phyloP scores from a whole-genome alignment of 352 stramenopile species.

The Thraustotheca clavata region DNA sequence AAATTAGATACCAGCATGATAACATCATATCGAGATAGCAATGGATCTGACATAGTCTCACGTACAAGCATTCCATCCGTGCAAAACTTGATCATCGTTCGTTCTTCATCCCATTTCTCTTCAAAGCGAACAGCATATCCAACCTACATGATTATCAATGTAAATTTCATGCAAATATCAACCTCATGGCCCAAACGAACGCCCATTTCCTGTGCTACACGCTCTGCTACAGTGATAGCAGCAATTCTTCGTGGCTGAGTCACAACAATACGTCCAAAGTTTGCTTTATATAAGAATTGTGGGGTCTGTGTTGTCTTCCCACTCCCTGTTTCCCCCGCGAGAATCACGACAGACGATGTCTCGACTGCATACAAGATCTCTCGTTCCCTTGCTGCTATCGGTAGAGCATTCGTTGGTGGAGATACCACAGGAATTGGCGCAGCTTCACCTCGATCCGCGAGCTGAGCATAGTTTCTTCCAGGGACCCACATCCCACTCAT shows the following conservation, averaged over 20 bases:
- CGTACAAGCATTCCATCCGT: constrained; percentile 98
- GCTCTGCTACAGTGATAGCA: constrained; percentile 95
- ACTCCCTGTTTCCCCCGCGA: constrained; percentile 46
- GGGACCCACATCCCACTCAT: constrained; percentile 17
- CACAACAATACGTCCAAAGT: constrained; percentile 65
- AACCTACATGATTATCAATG: constrained; percentile 28
- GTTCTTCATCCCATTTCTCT: constrained; percentile 76
- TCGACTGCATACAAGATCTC: constrained; percentile 20
- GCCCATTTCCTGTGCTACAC: constrained; percentile 96
- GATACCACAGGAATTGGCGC: constrained; percentile 7
- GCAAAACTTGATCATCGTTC: constrained; percentile 98
- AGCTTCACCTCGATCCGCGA: constrained; percentile 16
- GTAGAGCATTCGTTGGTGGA: background rate
- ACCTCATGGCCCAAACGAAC: constrained; percentile 89
- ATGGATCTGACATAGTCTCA: constrained; percentile 84
- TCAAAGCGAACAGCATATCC: constrained; percentile 99
- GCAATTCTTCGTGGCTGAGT: constrained; percentile 94
- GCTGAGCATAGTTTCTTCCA: constrained; percentile 14
- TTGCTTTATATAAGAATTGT: constrained; percentile 64
- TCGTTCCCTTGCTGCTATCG: constrained; percentile 5
- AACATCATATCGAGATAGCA: constrained; percentile 69
- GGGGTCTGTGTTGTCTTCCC: constrained; percentile 92
- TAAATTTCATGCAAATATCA: background rate
- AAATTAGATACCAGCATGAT: constrained; percentile 52
- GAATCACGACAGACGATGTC: constrained; percentile 24